Percentiles rank a stretch among this genome's conserved stretches.
Conservation (phyloP, 2,329 filamentous ascomycete genomes). For the Eutypella sp. region DNA sequence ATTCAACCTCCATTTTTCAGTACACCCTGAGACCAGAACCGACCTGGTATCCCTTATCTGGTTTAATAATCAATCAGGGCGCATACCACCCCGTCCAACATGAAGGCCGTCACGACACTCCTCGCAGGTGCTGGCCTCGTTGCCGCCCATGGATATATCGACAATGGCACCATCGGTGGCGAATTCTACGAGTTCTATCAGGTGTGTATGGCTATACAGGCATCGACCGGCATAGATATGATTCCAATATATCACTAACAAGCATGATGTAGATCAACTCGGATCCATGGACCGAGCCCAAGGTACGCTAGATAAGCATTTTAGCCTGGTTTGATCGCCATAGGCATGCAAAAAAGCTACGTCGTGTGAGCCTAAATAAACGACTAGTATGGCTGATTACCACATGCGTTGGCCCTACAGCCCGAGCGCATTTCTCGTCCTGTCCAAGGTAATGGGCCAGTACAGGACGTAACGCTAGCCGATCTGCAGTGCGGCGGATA, state of each 20-base stretch:
- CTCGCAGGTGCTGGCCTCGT: constrained; percentile 33
- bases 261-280: not conserved
- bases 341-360: no score
- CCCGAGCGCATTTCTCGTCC: constrained; percentile 52
- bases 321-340: not conserved
- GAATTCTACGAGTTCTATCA: constrained; percentile 33
- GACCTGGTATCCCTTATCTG: no score
- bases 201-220: no score
- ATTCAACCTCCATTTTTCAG: no score
- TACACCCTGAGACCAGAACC: not conserved
- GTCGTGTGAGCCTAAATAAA: no score
- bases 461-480: constrained; percentile 45
- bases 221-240: no score
- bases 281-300: constrained; percentile 37
- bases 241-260: constrained; percentile 1
- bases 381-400: constrained; percentile 1
- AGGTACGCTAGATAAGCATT: constrained; percentile 20
- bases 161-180: constrained; percentile 39
- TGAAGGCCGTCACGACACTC: constrained; percentile 26
- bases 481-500: constrained; percentile 55
- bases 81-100: no score
- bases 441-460: constrained; percentile 54
- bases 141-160: constrained; percentile 45
- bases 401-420: constrained; percentile 3
- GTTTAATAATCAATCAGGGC: no score